These are phyloP conservation scores for Neofusicoccum umdonicola DNA, from an alignment of 2,329 filamentous ascomycete species.

Conservation along the genomic window DNA sequence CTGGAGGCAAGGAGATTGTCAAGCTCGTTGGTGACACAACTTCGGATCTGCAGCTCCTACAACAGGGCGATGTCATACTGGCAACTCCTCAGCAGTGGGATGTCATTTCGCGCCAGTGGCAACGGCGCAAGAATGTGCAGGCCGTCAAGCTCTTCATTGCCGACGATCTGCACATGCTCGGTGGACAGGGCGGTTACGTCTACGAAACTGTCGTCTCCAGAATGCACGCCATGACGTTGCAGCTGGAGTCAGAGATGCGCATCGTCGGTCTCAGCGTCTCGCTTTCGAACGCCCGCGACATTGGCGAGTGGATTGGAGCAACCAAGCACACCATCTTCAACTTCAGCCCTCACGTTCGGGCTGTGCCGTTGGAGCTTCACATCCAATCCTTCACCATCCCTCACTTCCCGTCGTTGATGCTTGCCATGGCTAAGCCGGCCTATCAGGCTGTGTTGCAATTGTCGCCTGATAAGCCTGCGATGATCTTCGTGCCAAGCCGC, in stretches of 20 bases:
- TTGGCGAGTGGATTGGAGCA: constrained; percentile 97
- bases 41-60: constrained; percentile 83
- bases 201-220: constrained; percentile 98
- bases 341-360: constrained; percentile 88
- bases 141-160: constrained; percentile 88
- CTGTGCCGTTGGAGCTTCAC: constrained; percentile 86
- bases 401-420: constrained; percentile 96
- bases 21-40: constrained; percentile 93
- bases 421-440: constrained; percentile 94
- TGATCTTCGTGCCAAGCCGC: constrained; percentile 88
- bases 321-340: constrained; percentile 99
- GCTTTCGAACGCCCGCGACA: constrained; percentile 85
- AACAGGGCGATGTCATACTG: constrained; percentile 82
- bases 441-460: constrained; percentile 86
- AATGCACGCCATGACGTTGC: constrained; percentile 92
- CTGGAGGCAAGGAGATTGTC: constrained; percentile 83
- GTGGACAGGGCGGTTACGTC: constrained; percentile 79
- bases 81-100: constrained; percentile 97
- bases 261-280: constrained; percentile 90
- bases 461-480: constrained; percentile 82
- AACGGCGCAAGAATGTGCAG: constrained; percentile 91
- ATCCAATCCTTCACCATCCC: constrained; percentile 94
- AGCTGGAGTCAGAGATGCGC: constrained; percentile 79
- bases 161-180: constrained; percentile 91
- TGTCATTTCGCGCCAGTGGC: constrained; percentile 92